Evolutionary conservation across 2,329 filamentous ascomycete genomes (phyloP), one percentile per base, ranked within the genome.

Genomic region (Fusarium armeniacum): DNA sequence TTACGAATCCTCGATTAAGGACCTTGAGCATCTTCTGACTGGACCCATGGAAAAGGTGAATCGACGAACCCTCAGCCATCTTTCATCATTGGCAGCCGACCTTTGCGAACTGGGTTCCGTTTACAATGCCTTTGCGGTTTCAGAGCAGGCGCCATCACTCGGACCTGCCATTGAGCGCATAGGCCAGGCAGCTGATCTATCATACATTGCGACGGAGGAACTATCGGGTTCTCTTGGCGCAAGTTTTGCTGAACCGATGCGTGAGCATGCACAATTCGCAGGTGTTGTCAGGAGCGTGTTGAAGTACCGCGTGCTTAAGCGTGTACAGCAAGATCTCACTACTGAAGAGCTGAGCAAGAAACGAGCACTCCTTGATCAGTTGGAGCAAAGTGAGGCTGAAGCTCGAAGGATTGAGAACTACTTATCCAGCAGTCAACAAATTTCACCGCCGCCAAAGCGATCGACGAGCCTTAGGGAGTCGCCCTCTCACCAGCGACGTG

Each of bases 41-140:
- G 96, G 96, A 0, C 94, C 93, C 8, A 97, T 99, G 84, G 97
- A 99, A 78, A 98, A 97, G 79, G 94, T 98, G 66, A 99, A 98
- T 76, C 89, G 95, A 33, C 89, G 96, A 36, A 94, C 94, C 8
- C 83, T 99, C 9, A 93, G 90, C 65, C 96, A 99, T 75, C 81
- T 98, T 12, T 93, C 93, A 16, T 90, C 91, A 7, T 84, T 98
- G 50, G 93, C 93, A 4, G 87, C 93, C 7, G 96, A 99, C 77
- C 86, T 98, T 65, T 93, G 94, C 72, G 96, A 99, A 76, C 85
- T 99, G 11, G 96, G 96, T 10, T 96, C 94, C n/a, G 89, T 94
- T 65, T 98, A 96, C 80, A 99, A 99, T 76, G 96, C 93, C 1
- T 99, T 99, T 79, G 97, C 97, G 0, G 85, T 99, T 2, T 98